These are phyloP conservation scores for Boletus patriciae DNA, from an alignment of 768 basidiomycete genomes.

Conservation along the genomic window DNA sequence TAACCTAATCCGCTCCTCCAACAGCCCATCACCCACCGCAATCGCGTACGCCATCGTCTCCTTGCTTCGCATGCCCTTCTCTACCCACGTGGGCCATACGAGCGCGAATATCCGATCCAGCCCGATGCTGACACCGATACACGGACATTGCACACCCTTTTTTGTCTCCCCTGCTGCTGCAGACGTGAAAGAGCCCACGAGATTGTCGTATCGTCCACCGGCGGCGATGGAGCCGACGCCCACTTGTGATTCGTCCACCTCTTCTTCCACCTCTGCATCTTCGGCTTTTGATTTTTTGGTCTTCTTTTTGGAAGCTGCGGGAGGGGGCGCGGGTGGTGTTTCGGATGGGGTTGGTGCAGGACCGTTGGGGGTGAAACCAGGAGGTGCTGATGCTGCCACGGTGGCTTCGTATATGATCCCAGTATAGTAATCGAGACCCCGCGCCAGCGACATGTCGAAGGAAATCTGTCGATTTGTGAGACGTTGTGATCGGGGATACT, in stretches of 20 bases:
- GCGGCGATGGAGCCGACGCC: conserved; percentile 99
- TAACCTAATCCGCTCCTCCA: conserved; percentile 81
- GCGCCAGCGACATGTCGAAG: conserved; percentile 96
- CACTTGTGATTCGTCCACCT: conserved; percentile 88
- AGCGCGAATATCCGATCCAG: conserved; percentile 92
- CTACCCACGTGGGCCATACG: conserved; percentile 83
- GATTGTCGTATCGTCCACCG: conserved; percentile 93
- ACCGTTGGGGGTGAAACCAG: conserved; percentile 63
- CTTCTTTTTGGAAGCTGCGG: conserved; percentile 36
- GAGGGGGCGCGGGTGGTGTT: conserved; percentile 21
- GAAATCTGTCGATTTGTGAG: conserved; percentile 60
- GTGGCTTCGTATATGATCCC: conserved; percentile 98
- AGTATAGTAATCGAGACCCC: conserved; percentile 97
- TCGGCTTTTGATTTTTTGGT: conserved; percentile 44
- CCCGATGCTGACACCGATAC: conserved; percentile 90
- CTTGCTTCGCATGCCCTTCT: conserved; percentile 78
- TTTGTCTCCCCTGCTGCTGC: conserved; percentile 77
- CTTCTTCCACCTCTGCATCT: conserved; percentile 64
- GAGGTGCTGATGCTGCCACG: conserved; percentile 91
- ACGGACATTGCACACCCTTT: conserved; percentile 69
- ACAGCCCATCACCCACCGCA: conserved; percentile 83
- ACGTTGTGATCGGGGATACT: background rate
- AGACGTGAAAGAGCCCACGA: conserved; percentile 88
- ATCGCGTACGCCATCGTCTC: conserved; percentile 94
- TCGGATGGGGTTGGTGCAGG: conserved; percentile 37